Percentiles rank a stretch among this genome's conserved stretches.
These are phyloP conservation scores for Backusella psychrophila DNA, from an alignment of 192 early-diverging fungal species.

Conservation along the genomic window DNA sequence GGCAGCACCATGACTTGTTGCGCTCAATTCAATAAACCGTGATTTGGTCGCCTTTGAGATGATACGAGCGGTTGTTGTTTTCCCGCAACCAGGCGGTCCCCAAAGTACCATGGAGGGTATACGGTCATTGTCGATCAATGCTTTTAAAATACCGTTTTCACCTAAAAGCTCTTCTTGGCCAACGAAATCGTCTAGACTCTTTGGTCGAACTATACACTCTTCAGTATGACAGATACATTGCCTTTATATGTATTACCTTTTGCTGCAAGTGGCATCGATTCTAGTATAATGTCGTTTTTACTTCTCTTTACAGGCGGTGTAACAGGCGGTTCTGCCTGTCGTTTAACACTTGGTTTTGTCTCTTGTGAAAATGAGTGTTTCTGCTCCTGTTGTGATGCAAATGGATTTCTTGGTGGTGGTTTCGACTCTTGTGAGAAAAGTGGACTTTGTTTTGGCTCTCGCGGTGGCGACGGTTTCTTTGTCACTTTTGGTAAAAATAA, in stretches of 20 bases:
- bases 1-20: constrained; percentile 51
- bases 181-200: constrained; percentile 60
- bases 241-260: constrained; percentile 29
- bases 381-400: constrained; percentile 3
- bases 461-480: neutral
- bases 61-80: constrained; percentile 39
- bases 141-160: constrained; percentile 56
- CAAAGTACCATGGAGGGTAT: constrained; percentile 83
- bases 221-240: too few relatives aligned
- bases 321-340: neutral
- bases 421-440: neutral
- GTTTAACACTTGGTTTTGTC: neutral
- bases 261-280: constrained; percentile 61
- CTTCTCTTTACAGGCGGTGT: constrained; percentile 29
- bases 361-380: neutral
- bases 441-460: neutral
- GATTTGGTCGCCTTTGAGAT: constrained; percentile 49
- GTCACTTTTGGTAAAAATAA: constrained; percentile 25
- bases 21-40: constrained; percentile 49
- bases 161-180: constrained; percentile 75
- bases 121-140: constrained; percentile 61
- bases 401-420: neutral
- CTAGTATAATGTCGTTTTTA: constrained; percentile 21
- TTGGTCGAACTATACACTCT: constrained; percentile 45
- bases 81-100: constrained; percentile 42